phyloP scores from a whole-genome alignment of 2,329 filamentous ascomycete genomes.

The Alternaria gaisen region DNA sequence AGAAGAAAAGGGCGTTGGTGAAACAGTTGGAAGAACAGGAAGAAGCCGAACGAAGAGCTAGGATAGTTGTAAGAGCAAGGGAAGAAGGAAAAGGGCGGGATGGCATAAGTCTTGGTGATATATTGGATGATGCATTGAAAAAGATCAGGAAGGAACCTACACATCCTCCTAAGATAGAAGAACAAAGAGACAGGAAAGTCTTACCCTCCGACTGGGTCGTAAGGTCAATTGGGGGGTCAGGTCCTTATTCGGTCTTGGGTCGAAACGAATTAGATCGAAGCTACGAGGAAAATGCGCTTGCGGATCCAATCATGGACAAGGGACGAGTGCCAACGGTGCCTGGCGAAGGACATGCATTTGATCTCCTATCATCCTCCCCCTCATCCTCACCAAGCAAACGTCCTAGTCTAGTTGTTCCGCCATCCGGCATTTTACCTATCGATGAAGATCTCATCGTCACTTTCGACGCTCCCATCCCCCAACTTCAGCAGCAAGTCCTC shows the following conservation, averaged over 20 bases:
- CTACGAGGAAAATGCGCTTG: not conserved
- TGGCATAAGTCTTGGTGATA: not conserved
- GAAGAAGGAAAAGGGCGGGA: not conserved
- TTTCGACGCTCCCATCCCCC: constrained; percentile 18
- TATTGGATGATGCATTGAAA: constrained; percentile 8
- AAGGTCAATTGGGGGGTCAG: not conserved
- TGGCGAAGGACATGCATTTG: not conserved
- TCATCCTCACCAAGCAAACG: constrained; percentile 8
- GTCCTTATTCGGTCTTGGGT: not conserved
- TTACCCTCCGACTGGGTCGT: not conserved
- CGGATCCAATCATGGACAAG: not conserved
- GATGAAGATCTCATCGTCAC: constrained; percentile 31
- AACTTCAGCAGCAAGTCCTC: constrained; percentile 34
- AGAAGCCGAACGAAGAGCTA: not conserved
- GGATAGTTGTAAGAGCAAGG: not conserved
- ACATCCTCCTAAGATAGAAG: not conserved
- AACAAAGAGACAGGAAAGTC: too few relatives aligned
- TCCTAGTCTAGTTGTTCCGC: constrained; percentile 22
- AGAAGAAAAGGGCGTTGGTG: constrained; percentile 1
- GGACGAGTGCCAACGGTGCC: not conserved
- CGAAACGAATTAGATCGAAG: not conserved
- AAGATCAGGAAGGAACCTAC: not conserved
- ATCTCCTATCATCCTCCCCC: not conserved
- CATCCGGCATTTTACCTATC: constrained; percentile 21
- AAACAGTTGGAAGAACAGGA: constrained; percentile 3